phyloP scores from a whole-genome alignment of 2,329 filamentous ascomycete genomes.

The Didymella lethalis region DNA sequence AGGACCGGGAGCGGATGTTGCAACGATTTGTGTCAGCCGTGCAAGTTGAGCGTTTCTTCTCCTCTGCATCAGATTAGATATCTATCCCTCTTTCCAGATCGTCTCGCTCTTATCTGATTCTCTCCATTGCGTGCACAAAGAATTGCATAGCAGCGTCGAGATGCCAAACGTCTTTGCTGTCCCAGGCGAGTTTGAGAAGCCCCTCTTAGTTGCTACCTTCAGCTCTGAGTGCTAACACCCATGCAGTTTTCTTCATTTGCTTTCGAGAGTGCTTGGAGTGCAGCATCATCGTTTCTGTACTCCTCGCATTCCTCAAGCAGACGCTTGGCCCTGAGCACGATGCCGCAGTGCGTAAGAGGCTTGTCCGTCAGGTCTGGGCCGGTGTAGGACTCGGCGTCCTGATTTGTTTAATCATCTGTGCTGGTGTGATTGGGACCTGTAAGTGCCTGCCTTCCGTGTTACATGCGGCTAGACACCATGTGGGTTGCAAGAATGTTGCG shows the following conservation, averaged over 20 bases:
- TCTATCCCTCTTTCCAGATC: slow-evolving; percentile 2
- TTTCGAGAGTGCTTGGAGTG: slow-evolving; percentile 87
- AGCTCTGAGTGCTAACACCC: slow-evolving; percentile 3
- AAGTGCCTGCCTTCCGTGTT: not conserved
- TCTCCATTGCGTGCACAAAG: not conserved
- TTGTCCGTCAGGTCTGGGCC: slow-evolving; percentile 74
- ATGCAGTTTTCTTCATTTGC: slow-evolving; percentile 83
- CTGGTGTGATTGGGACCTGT: slow-evolving; percentile 72
- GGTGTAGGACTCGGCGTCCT: slow-evolving; percentile 69
- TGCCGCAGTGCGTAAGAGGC: slow-evolving; percentile 68
- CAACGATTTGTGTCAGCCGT: slow-evolving; percentile 7
- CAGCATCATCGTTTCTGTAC: slow-evolving; percentile 84
- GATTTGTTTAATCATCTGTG: slow-evolving; percentile 70
- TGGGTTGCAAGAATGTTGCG: no score
- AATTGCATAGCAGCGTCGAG: slow-evolving; percentile 28
- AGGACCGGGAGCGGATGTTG: slow-evolving; percentile 6
- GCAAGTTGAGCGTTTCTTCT: slow-evolving; percentile 1
- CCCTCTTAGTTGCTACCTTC: not conserved
- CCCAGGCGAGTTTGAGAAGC: slow-evolving; percentile 57
- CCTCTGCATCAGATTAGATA: slow-evolving; percentile 39
- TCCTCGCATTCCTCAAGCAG: slow-evolving; percentile 85
- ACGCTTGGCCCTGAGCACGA: slow-evolving; percentile 73
- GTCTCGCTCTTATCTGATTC: slow-evolving; percentile 9
- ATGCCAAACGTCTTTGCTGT: slow-evolving; percentile 77
- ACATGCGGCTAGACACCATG: no score